phyloP scores from a whole-genome alignment of 169 alveolate species.

The Perkinsus olseni region DNA sequence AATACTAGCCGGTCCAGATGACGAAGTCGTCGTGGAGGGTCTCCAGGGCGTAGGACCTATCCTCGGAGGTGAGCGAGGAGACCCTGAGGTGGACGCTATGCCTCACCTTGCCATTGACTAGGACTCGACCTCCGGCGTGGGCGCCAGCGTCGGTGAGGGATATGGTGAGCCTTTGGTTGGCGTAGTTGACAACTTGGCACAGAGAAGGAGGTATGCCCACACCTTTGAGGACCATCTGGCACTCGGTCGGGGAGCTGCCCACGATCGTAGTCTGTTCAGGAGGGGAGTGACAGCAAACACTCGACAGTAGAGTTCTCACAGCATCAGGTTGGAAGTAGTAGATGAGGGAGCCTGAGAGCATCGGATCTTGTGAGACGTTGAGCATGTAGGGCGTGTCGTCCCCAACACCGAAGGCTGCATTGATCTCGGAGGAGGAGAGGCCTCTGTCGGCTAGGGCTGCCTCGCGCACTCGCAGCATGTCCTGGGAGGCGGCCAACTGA shows the following conservation, averaged over 20 bases:
- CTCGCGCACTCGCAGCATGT: background rate
- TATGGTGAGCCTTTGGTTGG: background rate
- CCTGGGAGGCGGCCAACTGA: background rate
- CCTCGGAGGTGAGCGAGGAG: background rate
- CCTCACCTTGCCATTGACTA: background rate
- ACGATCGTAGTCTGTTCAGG: background rate
- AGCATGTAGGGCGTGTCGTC: background rate
- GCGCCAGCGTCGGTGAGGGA: background rate
- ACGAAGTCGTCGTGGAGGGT: background rate
- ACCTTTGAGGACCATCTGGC: background rate
- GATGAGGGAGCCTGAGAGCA: slow-evolving; percentile 12
- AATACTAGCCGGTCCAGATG: slow-evolving; percentile 2
- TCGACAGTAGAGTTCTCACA: background rate
- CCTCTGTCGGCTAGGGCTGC: background rate
- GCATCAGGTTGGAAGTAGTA: slow-evolving; percentile 9
- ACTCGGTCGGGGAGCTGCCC: background rate
- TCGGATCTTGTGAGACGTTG: slow-evolving; percentile 5
- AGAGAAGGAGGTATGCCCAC: background rate
- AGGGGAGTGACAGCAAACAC: background rate
- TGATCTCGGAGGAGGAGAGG: background rate
- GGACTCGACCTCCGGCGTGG: background rate
- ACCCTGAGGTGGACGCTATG: background rate
- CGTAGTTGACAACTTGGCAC: background rate
- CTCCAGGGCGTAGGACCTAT: background rate
- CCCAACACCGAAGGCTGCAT: background rate